Conservation (phyloP, 768 basidiomycete genomes). For the Hebeloma cylindrosporum region DNA sequence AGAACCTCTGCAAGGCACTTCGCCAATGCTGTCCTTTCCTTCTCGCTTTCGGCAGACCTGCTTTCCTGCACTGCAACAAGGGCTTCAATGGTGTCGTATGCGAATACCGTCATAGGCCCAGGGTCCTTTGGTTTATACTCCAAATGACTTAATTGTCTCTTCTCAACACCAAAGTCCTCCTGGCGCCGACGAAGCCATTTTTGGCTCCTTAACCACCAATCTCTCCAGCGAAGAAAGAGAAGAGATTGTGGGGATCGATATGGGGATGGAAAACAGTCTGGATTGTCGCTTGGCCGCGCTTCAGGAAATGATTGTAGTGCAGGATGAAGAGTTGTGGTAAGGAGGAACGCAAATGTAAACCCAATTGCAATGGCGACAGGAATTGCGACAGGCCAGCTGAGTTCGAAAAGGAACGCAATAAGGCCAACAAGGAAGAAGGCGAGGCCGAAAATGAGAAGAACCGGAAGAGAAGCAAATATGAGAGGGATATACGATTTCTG, state of each 20-base stretch:
- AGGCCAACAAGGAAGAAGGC: slow-evolving; percentile 23
- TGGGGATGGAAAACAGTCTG: slow-evolving; percentile 1
- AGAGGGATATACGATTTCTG: slow-evolving; percentile 17
- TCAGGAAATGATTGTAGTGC: background rate
- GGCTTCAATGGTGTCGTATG: slow-evolving; percentile 11
- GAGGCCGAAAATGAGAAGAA: slow-evolving; percentile 21
- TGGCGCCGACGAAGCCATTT: background rate
- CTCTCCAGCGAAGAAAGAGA: background rate
- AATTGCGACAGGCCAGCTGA: slow-evolving; percentile 15
- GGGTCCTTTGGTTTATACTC: background rate
- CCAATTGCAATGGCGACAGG: slow-evolving; percentile 4
- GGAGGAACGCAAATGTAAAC: background rate
- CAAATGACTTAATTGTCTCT: background rate
- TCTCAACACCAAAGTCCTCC: background rate
- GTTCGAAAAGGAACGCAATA: slow-evolving; percentile 20
- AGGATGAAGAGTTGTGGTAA: slow-evolving; percentile 5
- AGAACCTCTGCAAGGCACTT: slow-evolving; percentile 13
- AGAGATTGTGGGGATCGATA: slow-evolving; percentile 3
- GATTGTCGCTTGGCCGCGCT: background rate
- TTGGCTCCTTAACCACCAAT: background rate
- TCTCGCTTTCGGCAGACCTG: slow-evolving; percentile 9
- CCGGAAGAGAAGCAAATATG: slow-evolving; percentile 21
- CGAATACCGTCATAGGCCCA: background rate
- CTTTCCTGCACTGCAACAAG: slow-evolving; percentile 11
- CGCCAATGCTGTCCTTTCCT: slow-evolving; percentile 9